Evolutionary conservation across 2,329 filamentous ascomycete genomes (phyloP), one percentile per base, ranked within the genome.

Genomic region (Hymenoscyphus albidus): DNA sequence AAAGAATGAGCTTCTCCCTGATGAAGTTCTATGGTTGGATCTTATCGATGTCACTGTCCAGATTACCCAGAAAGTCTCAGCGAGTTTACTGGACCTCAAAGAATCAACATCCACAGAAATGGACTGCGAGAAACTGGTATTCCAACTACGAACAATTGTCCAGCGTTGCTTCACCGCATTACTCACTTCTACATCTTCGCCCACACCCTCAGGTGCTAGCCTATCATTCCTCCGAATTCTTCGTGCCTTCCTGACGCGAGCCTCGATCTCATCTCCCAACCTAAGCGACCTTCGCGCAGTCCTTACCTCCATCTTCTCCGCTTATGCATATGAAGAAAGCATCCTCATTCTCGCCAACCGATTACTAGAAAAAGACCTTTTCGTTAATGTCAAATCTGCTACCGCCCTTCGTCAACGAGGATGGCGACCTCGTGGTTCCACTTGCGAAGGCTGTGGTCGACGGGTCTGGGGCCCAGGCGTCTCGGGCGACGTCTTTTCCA

Each of bases 251-350:
- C 85, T 99, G 38, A 87, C 90, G 0, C 87, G 92, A 57, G 94
- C 93, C 0, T 90, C 92, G 0, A 84, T 86, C 31, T 88, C 89
- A 18, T 96, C 93, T 0, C 93, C 95, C 0, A 96, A 91, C 13
- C 82, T 99, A 1, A 89, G 92, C 1, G 93, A 98, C 74, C 83
- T 99, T 2, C 89, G 95, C 56, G 85, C 86, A 6, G 93, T 98
- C 0, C 84, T 99, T 1, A 82, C 87, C 0, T 95, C 93, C 13
- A 94, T 99, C 63, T 98, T 99, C 78, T 88, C 94, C 0, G 94
- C 95, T 0, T 99, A 99, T 75, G 89, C 93, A 0, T 97, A 98
- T 75, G 95, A 99, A 76, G 91, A 94, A 75, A 93, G 91, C 0
- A 91, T 99, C 16, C 83, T 99, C 22, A 83, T 85, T 1, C 85